Conservation (phyloP, 768 basidiomycete species). For the Pulveroboletus ravenelii region DNA sequence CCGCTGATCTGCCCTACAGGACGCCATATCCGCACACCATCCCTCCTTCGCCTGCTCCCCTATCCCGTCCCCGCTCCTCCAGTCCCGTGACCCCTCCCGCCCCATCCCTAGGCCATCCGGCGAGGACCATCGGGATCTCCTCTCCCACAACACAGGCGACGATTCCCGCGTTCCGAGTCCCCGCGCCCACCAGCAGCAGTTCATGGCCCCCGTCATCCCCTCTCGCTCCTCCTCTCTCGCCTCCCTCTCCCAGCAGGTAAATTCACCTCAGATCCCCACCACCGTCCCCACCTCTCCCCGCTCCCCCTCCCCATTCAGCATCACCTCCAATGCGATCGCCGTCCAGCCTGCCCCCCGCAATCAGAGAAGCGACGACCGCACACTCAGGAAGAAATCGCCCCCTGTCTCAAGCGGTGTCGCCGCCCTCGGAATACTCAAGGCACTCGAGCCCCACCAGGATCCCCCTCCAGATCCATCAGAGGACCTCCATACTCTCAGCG, state of each 20-base stretch:
- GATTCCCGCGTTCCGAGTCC: slow-evolving; percentile 23
- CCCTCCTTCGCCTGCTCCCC: slow-evolving; percentile 1
- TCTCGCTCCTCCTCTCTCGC: slow-evolving; percentile 51
- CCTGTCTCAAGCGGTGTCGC: slow-evolving; percentile 26
- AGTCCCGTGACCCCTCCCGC: slow-evolving; percentile 18
- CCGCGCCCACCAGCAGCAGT: slow-evolving; percentile 23
- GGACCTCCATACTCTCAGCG: slow-evolving; percentile 26
- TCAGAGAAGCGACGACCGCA: slow-evolving; percentile 19
- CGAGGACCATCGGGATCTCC: slow-evolving; percentile 47
- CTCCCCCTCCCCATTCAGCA: slow-evolving; percentile 46
- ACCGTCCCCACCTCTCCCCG: slow-evolving; percentile 25
- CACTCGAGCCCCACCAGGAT: slow-evolving; percentile 54
- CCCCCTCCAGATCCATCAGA: slow-evolving; percentile 20
- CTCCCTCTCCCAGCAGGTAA: slow-evolving; percentile 40
- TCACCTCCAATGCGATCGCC: slow-evolving; percentile 22
- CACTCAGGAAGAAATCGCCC: slow-evolving; percentile 27
- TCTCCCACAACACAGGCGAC: slow-evolving; percentile 27
- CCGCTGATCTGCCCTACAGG: slow-evolving; percentile 8
- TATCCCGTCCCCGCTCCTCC: neutral
- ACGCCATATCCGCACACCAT: slow-evolving; percentile 25
- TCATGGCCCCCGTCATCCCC: slow-evolving; percentile 28
- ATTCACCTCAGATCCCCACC: slow-evolving; percentile 36
- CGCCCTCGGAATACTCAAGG: slow-evolving; percentile 27
- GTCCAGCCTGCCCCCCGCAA: slow-evolving; percentile 14
- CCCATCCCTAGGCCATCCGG: slow-evolving; percentile 27